A percentile compares a stretch with the other conserved stretches of the same genome.
Conservation (phyloP, 441 rosid species). For the Biscutella laevigata region DNA sequence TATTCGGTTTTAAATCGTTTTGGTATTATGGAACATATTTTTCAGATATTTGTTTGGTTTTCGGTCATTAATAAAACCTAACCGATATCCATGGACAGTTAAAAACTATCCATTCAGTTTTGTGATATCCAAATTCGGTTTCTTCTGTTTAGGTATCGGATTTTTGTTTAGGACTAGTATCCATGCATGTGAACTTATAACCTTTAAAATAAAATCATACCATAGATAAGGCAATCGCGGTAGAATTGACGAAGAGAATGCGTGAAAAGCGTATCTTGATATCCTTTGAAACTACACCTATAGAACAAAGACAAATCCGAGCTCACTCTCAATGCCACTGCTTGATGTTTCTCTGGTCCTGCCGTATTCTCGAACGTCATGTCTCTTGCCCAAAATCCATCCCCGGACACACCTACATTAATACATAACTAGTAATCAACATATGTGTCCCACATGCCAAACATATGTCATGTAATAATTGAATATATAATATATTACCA, state of each 20-base stretch:
- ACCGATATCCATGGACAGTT: too few relatives aligned
- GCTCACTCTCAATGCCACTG: constrained; percentile 46
- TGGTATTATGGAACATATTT: too few relatives aligned
- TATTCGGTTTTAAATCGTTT: too few relatives aligned
- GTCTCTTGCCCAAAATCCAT: constrained; percentile 71
- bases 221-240: constrained; percentile 53
- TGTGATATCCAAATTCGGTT: too few relatives aligned
- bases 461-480: neutral
- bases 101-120: too few relatives aligned
- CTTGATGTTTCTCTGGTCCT: constrained; percentile 55
- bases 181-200: neutral
- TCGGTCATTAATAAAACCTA: too few relatives aligned
- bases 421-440: too few relatives aligned
- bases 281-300: constrained; percentile 54
- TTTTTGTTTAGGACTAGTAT: too few relatives aligned
- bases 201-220: constrained; percentile 6
- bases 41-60: too few relatives aligned
- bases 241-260: constrained; percentile 54
- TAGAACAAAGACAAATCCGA: constrained; percentile 50
- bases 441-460: constrained; percentile 4
- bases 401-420: constrained; percentile 47
- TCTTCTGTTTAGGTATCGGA: too few relatives aligned
- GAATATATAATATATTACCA: constrained; percentile 24
- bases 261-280: constrained; percentile 54
- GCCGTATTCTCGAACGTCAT: constrained; percentile 66